Evolutionary conservation across 257 asterid genomes (phyloP), one percentile per base, ranked within the genome.

Genomic region (Buddleja alternifolia): DNA sequence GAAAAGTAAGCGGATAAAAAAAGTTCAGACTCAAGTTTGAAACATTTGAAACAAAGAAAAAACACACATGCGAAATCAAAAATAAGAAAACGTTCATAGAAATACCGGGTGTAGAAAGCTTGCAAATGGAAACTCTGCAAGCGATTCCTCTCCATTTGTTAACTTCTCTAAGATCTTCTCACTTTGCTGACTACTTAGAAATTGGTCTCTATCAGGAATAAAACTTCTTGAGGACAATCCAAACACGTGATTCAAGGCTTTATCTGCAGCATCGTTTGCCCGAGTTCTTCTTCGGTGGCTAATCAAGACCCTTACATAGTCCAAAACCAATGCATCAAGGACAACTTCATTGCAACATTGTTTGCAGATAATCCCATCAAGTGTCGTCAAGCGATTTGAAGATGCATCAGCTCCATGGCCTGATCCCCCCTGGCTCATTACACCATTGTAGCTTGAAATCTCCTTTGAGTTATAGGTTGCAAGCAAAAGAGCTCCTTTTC

Each of bases 71-170:
- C 25, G 29, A 36, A 34, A 67, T 34, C 0, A 2, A 69, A 58
- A 76, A 67, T 32, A 15, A 23, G 72, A 67, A 60, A 56, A 73
- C n/a, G 21, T 56, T 48, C 67, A 57, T 70, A 41, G 61, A 19
- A 66, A 69, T 90, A 93, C 99, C 88, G 91, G 88, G 81, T 90
- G 88, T 54, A 91, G 77, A 70, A 93, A 86, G 84, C 97, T 90
- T 75, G 95, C 96, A 81, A 73, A 77, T 60, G 99, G 99, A 81
- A 93, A 93, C 80, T 90, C 97, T 46, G 97, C 96, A 75, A 93
- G 86, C 14, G 99, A 90, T 80, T 90, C 91, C 73, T 85, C 89
- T 70, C 93, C 97, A 80, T 89, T 86, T 41, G 80, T 61, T 71
- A 90, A 77, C 71, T 82, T 81, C 67, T 58, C 74, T 29, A 82